Evolutionary conservation across 192 early-diverging fungal genomes (phyloP), one percentile per base, ranked within the genome.

Genomic region (Powellomyces hirtus): DNA sequence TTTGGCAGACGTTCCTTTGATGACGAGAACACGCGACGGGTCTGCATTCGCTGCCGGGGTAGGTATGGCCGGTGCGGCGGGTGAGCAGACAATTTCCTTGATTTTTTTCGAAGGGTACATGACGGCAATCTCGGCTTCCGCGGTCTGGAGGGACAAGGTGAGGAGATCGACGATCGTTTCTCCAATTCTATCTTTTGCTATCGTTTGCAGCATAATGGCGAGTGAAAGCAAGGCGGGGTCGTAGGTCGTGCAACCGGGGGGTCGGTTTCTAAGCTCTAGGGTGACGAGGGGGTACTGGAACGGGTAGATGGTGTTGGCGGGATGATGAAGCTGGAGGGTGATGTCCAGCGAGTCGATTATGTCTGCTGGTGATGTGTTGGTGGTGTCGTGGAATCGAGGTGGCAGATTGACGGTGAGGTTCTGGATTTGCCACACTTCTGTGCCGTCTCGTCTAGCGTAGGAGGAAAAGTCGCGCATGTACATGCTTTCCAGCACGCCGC

Each of bases 241-340:
- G 55, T 60, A 29, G 49, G 38, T 10, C 29, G 24, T 26, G 71
- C 44, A 31, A 69, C 59, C 59, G 2, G 56, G 18, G 63, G 61
- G 38, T 36, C 58, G 1, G 64, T 70, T 46, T 3, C 53, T 34
- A 45, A 71, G 57, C 14, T 59, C 44, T n/a, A 76, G 62, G n/a
- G 42, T 42, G 4, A 79, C 65, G 34, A 76, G 22, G 1, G 77
- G 77, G 2, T 58, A n/a, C 27, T 75, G 57, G 46, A 63, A 75
- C 7, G 77, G 77, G 60, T 79, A 79, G n/a, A 38, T 10, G n/a
- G 58, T 70, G 3, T 27, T 50, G 29, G 27, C 22, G 0, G 64
- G 36, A 37, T 75, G 74, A 51, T 79, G 61, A 16, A 79, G 59
- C 59, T 79, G 68, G 38, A 77, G 61, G 16, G 64, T 49, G 10